Evolutionary conservation across 768 basidiomycete species (phyloP), one percentile per base, ranked within the genome.

Genomic region (Serpula lacrymans): DNA sequence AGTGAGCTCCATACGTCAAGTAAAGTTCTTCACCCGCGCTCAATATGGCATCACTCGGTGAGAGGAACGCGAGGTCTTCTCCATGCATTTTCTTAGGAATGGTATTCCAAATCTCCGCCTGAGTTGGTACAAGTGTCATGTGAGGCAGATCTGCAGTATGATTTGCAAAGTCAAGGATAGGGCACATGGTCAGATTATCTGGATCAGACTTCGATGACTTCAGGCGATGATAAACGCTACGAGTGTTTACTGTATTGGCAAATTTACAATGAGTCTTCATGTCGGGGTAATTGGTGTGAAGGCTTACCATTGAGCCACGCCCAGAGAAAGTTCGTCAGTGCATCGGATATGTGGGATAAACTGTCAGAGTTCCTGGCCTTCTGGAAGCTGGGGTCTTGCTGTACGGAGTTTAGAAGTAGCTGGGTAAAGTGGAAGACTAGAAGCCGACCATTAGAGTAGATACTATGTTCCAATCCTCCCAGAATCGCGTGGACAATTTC

Each of bases 121-220:
- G 56, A 16, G 68, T 59, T 7, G 61, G 46, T 22, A 62, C 51
- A 16, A 74, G 80, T 10, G 49, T 58, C 65, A 77, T 73, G 41
- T 70, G 65, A 8, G 71, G 62, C 28, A 57, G 55, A 25, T 54
- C 37, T 28, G 65, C 48, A 2, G 69, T 67, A 49, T 96, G 93
- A 51, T 96, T 96, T 11, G 89, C 89, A 46, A 97, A 84, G 64
- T 98, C 95, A 38, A 96, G 69, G 24, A 96, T 71, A 7, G 95
- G 95, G 45, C 88, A 88, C 43, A 98, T 70, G 0, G 92, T 88
- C 44, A 93, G 63, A 54, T 95, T 93, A 58, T 91, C 78, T 21
- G 77, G 70, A 50, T 82, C 71, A 9, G 73, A 69, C 35, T 62
- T 68, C 13, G 61, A 55, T 21, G 63, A 52, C 48, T 68, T 75